Base-by-base conservation (phyloP, 345 rosid species). In the Odontarrhena argentea region DNA sequence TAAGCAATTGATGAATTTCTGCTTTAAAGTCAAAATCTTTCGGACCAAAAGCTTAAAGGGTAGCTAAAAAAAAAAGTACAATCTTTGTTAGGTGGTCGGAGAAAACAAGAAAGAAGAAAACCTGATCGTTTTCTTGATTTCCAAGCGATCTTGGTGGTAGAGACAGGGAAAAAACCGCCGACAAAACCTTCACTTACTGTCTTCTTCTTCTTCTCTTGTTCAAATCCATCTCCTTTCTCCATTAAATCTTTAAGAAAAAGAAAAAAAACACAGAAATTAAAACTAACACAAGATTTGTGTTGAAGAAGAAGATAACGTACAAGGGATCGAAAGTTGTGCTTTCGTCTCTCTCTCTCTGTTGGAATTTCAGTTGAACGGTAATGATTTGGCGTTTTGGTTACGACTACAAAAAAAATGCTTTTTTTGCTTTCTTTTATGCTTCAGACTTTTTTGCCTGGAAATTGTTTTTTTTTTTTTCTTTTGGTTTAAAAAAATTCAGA, bases 101-200 rank as follows among this genome's bases (percentile, higher is more conserved):
- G 71, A 34, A 56, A 38, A 48, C 14, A 47, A 60, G 73, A 13
- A 51, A 24, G 15, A 15, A 18, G 28, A 51, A 26, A 56, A 86
- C 92, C 94, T 80, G 97, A 77, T 81, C 88, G 84, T 68, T 79
- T 88, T 26, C 96, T 74, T 40, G 97, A 86, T 48, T 82, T 91
- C 96, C 97, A 91, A 35, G 75, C 80, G 77, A 88, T 79, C 78
- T 80, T 81, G 45, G 92, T 74, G 37, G 91, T 64, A 36, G 90
- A 80, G 50, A 77, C 83, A n/a, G 88, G 88, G 63, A 85, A 84
- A 83, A 86, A 91, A 3, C 97, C 91, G 42, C 76, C 76, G 68
- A 91, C 71, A 72, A 71, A 76, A 0, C 77, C 84, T 28, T 67
- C 86, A 42, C 42, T 65, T 43, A 54, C 75, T 32, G 71, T 75